Evolutionary conservation across 1,284 basidiomycete genomes (phyloP).

Genomic region (Crucibulum cyathiforme): DNA sequence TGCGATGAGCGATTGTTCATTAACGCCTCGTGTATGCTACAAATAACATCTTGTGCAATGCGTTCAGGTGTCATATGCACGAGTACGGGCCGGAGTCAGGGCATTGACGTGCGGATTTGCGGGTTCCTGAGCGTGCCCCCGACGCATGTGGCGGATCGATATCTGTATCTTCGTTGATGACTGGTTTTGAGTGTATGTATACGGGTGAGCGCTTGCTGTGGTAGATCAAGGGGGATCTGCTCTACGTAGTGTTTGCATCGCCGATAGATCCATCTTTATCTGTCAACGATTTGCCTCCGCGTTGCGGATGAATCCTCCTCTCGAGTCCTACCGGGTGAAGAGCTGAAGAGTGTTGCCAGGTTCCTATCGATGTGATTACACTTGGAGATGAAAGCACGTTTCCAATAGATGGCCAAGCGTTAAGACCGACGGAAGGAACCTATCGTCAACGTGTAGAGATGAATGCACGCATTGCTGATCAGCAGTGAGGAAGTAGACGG

Average conservation of each 20-base stretch:
- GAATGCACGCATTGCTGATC: too few species aligned
- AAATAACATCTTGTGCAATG: conserved; percentile 9
- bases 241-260: too few species aligned
- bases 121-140: too few species aligned
- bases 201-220: too few species aligned
- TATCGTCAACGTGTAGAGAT: not conserved
- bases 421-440: conserved; percentile 1
- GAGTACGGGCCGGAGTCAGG: not conserved
- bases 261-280: not conserved
- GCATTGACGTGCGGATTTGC: not conserved
- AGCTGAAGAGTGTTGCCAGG: too few species aligned
- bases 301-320: not conserved
- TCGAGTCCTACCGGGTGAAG: not conserved
- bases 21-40: conserved; percentile 18
- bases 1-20: conserved; percentile 11
- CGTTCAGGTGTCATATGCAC: not conserved
- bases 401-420: not conserved
- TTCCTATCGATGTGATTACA: too few species aligned
- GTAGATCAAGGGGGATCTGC: too few species aligned
- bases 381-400: too few species aligned
- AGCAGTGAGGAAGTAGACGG: too few species aligned
- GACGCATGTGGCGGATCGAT: too few species aligned
- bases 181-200: too few species aligned
- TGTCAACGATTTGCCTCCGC: not conserved
- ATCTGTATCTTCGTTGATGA: too few species aligned